Conservation (phyloP, 768 basidiomycete species). For the Boletus subparvulus region DNA sequence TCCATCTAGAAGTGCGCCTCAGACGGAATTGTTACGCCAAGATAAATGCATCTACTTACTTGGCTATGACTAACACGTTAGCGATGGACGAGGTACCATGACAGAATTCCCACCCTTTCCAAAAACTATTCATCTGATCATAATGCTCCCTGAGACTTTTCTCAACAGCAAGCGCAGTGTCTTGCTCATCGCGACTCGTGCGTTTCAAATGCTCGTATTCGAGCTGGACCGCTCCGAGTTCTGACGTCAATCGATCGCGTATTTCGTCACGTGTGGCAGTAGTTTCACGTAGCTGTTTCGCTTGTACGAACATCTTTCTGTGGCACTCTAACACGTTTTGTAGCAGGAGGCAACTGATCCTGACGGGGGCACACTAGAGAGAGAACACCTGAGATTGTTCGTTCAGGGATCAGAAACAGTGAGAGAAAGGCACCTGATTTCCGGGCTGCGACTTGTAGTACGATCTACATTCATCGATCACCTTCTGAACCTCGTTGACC, state of each 20-base stretch:
- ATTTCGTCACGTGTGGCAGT: conserved; percentile 33
- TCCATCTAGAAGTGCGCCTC: conserved; percentile 20
- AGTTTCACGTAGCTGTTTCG: conserved; percentile 31
- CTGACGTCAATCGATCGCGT: conserved; percentile 30
- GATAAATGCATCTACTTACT: conserved; percentile 28
- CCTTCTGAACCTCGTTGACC: conserved; percentile 46
- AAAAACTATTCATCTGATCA: conserved; percentile 43
- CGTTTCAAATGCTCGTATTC: conserved; percentile 43
- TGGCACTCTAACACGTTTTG: conserved; percentile 51
- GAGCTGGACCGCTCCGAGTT: conserved; percentile 38
- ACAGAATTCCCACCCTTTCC: conserved; percentile 35
- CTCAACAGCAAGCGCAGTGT: conserved; percentile 52
- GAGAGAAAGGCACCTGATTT: conserved; percentile 39
- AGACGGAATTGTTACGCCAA: background rate
- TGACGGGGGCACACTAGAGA: conserved; percentile 50
- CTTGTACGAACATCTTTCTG: conserved; percentile 38
- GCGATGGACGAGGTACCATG: conserved; percentile 6
- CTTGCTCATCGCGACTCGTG: conserved; percentile 48
- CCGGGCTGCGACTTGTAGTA: conserved; percentile 49
- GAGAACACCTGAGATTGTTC: conserved; percentile 4
- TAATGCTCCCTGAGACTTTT: conserved; percentile 54
- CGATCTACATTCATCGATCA: conserved; percentile 50
- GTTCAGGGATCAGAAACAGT: conserved; percentile 8
- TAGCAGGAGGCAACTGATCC: conserved; percentile 49
- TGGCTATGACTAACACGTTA: conserved; percentile 31